Base-by-base conservation (phyloP, 2,329 filamentous ascomycete species). In the Immersiporthe knoxdaviesiana region DNA sequence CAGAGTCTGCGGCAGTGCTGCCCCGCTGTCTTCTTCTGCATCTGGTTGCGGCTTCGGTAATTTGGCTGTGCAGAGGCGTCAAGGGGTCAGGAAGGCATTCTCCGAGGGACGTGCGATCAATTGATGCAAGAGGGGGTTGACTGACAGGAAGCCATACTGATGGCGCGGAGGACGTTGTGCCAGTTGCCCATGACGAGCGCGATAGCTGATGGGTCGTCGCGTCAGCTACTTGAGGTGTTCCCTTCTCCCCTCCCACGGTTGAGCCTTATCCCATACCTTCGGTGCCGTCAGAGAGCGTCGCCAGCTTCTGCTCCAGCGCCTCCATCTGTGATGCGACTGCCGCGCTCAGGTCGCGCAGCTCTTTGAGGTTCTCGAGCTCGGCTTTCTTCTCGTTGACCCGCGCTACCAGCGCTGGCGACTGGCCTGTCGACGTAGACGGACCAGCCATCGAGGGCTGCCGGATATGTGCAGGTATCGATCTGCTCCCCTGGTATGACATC, bases 321-420 rank as follows among this genome's bases (percentile, higher is more conserved):
- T 94, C 90, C 92, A 97, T 96, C 78, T 96, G 92, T 54, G 87
- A 85, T 56, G 92, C 92, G 44, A 95, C 85, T 1, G 90, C 91
- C 30, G 90, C 91, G 74, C 92, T 95, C 60, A 97, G 84, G 75
- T 94, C 91, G 73, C 92, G 88, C 65, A 97, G 81, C 78, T 96
- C 90, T 76, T 88, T 91, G 69, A 96, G 83, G 75, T 90, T 92
- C 74, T 94, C 91, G 7, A 97, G 85, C 79, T 97, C 93, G 66
- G 90, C 88, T 79, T 92, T 93, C 84, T 97, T 97, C 81, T 96
- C 92, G 72, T 92, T 89, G 77, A 97, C 93, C 72, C 92, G 90
- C 59, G 91, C 88, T 65, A 92, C 81, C 21, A 96, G 83, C 35
- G 88, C 87, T 0, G 91, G 88, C 1, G 92, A 92, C 78, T 92